phyloP scores from a whole-genome alignment of 805 yeast species.

The Lachancea kluyveri region DNA sequence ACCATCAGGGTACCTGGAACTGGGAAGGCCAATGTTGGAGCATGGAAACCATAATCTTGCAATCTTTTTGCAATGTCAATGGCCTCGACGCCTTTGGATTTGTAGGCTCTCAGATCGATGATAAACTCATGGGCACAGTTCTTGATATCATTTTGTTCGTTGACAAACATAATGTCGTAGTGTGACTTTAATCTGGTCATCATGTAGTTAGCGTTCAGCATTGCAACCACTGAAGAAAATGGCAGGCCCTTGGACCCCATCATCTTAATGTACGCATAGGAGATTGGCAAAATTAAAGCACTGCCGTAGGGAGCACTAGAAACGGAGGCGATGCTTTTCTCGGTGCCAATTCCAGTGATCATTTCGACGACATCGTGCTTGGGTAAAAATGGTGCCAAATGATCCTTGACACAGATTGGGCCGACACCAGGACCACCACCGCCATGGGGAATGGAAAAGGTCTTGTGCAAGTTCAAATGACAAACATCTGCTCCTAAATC shows the following conservation, averaged over 20 bases:
- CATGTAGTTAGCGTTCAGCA: constrained; percentile 95
- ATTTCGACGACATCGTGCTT: constrained; percentile 57
- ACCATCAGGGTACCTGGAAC: constrained; percentile 96
- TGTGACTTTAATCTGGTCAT: constrained; percentile 64
- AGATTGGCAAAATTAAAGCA: constrained; percentile 86
- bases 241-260: constrained; percentile 84
- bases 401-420: constrained; percentile 87
- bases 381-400: constrained; percentile 78
- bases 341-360: constrained; percentile 36
- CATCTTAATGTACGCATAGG: constrained; percentile 92
- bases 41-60: constrained; percentile 98
- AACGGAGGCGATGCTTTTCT: constrained; percentile 64
- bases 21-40: constrained; percentile 98
- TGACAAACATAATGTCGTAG: constrained; percentile 70
- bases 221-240: constrained; percentile 82
- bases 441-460: constrained; percentile 97
- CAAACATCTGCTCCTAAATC: constrained; percentile 98
- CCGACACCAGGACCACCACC: constrained; percentile 99
- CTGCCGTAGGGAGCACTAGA: constrained; percentile 95
- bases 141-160: constrained; percentile 38
- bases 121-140: constrained; percentile 97
- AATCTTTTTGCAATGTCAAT: constrained; percentile 94
- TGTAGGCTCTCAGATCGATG: constrained; percentile 81
- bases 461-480: constrained; percentile 93
- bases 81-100: constrained; percentile 78